Conservation (phyloP, 345 rosid species). For the Pugionium cornutum region DNA sequence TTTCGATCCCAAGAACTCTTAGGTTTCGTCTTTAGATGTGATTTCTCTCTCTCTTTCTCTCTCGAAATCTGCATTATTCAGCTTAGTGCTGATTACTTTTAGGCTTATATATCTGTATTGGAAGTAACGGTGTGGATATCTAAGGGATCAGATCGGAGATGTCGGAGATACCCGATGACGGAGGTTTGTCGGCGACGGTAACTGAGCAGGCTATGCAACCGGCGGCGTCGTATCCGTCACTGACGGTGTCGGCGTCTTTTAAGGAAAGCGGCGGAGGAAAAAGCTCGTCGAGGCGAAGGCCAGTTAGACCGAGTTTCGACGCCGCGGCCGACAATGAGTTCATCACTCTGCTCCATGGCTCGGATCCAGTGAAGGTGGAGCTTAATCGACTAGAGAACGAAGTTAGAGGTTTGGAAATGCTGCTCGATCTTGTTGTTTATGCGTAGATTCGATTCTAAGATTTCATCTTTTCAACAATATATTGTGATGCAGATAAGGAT, state of each 20-base stretch:
- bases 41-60: slow-evolving; percentile 8
- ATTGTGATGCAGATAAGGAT: slow-evolving; percentile 73
- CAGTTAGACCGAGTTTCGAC: slow-evolving; percentile 79
- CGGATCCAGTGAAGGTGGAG: slow-evolving; percentile 99
- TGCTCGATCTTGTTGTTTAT: slow-evolving; percentile 60
- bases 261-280: slow-evolving; percentile 62
- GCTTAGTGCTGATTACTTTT: slow-evolving; percentile 3
- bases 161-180: slow-evolving; percentile 42
- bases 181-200: slow-evolving; percentile 23
- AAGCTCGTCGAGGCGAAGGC: slow-evolving; percentile 65
- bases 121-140: background rate
- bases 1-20: slow-evolving; percentile 34
- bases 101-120: background rate
- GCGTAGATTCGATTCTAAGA: slow-evolving; percentile 36
- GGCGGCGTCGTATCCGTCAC: slow-evolving; percentile 39
- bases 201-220: slow-evolving; percentile 12
- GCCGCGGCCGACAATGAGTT: slow-evolving; percentile 78
- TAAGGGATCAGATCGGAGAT: slow-evolving; percentile 40
- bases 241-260: slow-evolving; percentile 66
- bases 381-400: slow-evolving; percentile 98
- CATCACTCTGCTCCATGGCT: slow-evolving; percentile 85
- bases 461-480: too few relatives aligned
- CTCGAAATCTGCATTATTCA: slow-evolving; percentile 23
- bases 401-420: slow-evolving; percentile 82
- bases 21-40: slow-evolving; percentile 5